A percentile compares a stretch with the other conserved stretches of the same genome.
Conservation (phyloP, 345 rosid genomes). For the Abelmoschus esculentus region DNA sequence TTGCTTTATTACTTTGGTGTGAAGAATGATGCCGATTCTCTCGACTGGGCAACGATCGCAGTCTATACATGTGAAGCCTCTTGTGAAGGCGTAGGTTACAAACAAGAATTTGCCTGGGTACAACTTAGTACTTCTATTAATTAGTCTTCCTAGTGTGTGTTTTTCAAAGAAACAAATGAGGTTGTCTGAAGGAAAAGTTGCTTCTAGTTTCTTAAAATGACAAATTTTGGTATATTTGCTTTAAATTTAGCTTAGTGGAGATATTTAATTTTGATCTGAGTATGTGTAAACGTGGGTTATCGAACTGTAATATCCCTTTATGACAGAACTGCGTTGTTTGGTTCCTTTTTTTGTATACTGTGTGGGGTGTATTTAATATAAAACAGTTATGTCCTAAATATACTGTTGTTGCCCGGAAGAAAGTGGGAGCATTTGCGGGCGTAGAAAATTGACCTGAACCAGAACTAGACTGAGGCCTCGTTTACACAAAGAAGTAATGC, state of each 20-base stretch:
- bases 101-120: slow-evolving; percentile 82
- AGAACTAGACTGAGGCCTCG: too few species aligned
- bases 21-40: slow-evolving; percentile 59
- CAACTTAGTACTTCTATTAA: slow-evolving; percentile 34
- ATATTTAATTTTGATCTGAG: background rate
- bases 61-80: slow-evolving; percentile 71
- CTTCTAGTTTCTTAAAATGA: background rate
- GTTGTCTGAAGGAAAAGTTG: background rate
- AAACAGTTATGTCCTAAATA: too few species aligned
- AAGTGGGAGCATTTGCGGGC: too few species aligned
- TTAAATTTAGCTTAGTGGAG: background rate
- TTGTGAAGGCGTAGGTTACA: slow-evolving; percentile 55
- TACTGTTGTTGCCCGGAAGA: too few species aligned
- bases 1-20: slow-evolving; percentile 64
- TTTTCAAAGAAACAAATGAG: background rate
- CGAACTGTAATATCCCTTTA: background rate
- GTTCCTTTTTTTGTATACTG: too few species aligned
- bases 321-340: background rate
- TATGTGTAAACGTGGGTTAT: background rate
- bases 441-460: too few species aligned
- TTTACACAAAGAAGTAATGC: too few species aligned
- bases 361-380: too few species aligned
- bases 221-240: background rate
- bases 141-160: slow-evolving; percentile 2
- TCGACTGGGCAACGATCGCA: slow-evolving; percentile 80